phyloP scores from a whole-genome alignment of 2,329 filamentous ascomycete genomes.

The Cadophora gregata region DNA sequence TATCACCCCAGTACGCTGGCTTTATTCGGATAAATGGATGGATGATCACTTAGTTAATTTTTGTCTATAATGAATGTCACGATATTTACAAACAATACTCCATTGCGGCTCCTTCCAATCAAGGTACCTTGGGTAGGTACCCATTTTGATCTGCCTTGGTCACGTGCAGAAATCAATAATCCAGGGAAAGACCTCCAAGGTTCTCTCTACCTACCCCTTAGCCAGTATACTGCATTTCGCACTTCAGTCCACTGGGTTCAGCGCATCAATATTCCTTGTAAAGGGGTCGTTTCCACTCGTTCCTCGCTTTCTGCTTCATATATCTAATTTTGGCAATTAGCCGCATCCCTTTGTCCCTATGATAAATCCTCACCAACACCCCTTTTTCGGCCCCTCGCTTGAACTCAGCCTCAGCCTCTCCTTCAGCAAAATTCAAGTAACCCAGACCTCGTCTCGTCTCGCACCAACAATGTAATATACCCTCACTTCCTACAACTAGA shows the following conservation, averaged over 20 bases:
- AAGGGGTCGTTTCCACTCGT: neutral
- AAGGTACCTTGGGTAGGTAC: too few relatives aligned
- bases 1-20: slow-evolving; percentile 18
- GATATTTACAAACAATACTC: neutral
- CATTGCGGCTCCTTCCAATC: neutral
- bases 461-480: neutral
- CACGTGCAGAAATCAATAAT: neutral
- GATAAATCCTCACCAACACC: neutral
- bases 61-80: slow-evolving; percentile 11
- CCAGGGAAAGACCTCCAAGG: neutral
- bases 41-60: slow-evolving; percentile 13
- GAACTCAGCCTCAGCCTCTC: neutral
- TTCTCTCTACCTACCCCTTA: too few relatives aligned
- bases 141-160: neutral
- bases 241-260: neutral
- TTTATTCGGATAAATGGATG: neutral
- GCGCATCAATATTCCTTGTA: slow-evolving; percentile 8
- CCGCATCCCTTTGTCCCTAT: slow-evolving; percentile 6
- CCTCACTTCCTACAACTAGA: neutral
- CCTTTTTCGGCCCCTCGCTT: slow-evolving; percentile 9
- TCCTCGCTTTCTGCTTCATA: neutral
- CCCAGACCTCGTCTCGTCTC: slow-evolving; percentile 11
- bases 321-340: slow-evolving; percentile 1
- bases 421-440: neutral
- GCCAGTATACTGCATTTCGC: neutral